A percentile compares a stretch with the other conserved stretches of the same genome.
Conservation (phyloP, 2,329 filamentous ascomycete species). For the Fusarium musae region DNA sequence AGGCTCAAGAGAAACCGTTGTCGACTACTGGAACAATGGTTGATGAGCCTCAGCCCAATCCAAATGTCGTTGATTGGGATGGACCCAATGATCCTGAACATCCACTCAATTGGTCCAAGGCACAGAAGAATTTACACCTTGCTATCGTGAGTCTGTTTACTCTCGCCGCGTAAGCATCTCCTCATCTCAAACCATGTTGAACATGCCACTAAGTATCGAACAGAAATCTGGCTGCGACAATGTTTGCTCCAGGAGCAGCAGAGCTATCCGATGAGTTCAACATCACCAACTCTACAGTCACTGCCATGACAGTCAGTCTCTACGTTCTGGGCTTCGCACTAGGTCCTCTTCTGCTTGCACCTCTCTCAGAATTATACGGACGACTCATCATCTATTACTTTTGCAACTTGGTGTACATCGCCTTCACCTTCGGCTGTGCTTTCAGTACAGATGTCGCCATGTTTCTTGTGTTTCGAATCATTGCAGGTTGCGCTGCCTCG, state of each 20-base stretch:
- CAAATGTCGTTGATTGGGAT: conserved; percentile 68
- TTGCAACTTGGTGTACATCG: conserved; percentile 9
- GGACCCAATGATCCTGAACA: conserved; percentile 66
- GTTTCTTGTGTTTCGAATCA: conserved; percentile 30
- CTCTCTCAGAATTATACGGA: conserved; percentile 31
- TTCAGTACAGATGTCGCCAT: conserved; percentile 22
- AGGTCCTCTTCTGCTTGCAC: conserved; percentile 31
- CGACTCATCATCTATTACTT: conserved; percentile 28
- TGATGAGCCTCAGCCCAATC: not conserved
- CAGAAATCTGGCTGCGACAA: conserved; percentile 37
- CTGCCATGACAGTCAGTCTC: conserved; percentile 25
- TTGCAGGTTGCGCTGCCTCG: conserved; percentile 32
- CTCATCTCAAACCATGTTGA: not conserved
- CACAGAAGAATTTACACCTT: conserved; percentile 55
- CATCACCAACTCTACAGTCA: conserved; percentile 13
- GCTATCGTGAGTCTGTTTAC: conserved; percentile 60
- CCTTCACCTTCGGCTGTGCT: conserved; percentile 26
- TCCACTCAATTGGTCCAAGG: conserved; percentile 72
- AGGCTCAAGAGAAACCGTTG: not conserved
- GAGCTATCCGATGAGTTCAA: conserved; percentile 24
- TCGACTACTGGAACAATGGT: not conserved
- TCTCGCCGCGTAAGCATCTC: conserved; percentile 18
- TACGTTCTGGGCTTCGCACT: conserved; percentile 35
- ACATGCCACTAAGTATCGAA: not conserved
- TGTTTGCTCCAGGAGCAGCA: conserved; percentile 37